Conservation (phyloP, 331 rosid genomes). For the Stylosanthes scabra region DNA sequence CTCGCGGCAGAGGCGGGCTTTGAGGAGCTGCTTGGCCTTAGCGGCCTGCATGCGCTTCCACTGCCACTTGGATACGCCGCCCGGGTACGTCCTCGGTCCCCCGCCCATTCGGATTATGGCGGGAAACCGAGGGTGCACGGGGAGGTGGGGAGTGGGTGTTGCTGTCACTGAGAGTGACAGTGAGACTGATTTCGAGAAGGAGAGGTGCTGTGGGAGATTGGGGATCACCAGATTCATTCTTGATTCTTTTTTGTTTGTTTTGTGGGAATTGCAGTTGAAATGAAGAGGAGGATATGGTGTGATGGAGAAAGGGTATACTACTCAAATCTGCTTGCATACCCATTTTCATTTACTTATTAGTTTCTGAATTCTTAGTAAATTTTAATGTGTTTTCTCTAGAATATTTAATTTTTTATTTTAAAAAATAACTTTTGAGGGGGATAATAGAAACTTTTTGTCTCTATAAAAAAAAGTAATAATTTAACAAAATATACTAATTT, state of each 20-base stretch:
- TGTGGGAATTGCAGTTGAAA: background rate
- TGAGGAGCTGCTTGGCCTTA: slow-evolving; percentile 84
- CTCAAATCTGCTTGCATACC: too few species aligned
- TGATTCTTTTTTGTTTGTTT: too few species aligned
- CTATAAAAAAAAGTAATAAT: too few species aligned
- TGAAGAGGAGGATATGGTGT: background rate
- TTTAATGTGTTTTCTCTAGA: too few species aligned
- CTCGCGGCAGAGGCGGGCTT: slow-evolving; percentile 83
- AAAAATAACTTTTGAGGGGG: too few species aligned
- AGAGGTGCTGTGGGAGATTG: slow-evolving; percentile 45
- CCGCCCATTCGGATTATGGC: slow-evolving; percentile 89
- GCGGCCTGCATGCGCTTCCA: slow-evolving; percentile 95
- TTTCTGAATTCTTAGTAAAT: too few species aligned
- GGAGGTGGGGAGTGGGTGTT: background rate
- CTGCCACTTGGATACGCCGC: slow-evolving; percentile 96
- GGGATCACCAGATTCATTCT: slow-evolving; percentile 49
- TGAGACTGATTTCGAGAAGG: slow-evolving; percentile 59
- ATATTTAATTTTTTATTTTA: too few species aligned
- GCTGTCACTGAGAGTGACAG: slow-evolving; percentile 32
- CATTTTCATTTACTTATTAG: too few species aligned
- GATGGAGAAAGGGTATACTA: too few species aligned
- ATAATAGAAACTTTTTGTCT: too few species aligned
- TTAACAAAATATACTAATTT: too few species aligned
- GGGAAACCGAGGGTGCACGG: background rate
- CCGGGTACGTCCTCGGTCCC: slow-evolving; percentile 93